Percentiles rank a stretch among this genome's conserved stretches.
Evolutionary conservation across 2,329 filamentous ascomycete species (phyloP).

Genomic region (Fusarium verrucosum): DNA sequence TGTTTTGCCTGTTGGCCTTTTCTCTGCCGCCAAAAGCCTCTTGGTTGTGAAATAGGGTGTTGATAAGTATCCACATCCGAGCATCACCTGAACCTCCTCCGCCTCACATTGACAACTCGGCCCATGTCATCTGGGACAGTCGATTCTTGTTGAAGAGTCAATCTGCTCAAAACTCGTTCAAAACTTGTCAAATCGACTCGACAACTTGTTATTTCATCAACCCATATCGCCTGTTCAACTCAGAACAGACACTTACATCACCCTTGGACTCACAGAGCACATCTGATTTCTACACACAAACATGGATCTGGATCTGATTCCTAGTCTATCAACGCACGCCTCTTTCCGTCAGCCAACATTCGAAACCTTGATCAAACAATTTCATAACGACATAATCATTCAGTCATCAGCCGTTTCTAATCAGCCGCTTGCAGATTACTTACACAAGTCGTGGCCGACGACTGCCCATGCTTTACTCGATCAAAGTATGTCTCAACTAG

Average conservation of each 20-base stretch:
- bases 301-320: constrained; percentile 14
- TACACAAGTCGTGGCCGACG: constrained; percentile 39
- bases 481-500: constrained; percentile 42
- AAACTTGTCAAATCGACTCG: background rate
- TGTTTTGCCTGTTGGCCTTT: background rate
- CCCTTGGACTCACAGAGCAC: constrained; percentile 3
- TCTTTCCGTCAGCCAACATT: constrained; percentile 16
- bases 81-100: constrained; percentile 33
- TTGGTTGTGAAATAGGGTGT: constrained; percentile 12
- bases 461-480: constrained; percentile 40
- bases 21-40: constrained; percentile 1
- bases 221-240: background rate
- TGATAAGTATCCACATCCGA: constrained; percentile 36
- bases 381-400: constrained; percentile 46
- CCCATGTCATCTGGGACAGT: constrained; percentile 30
- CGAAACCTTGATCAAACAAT: constrained; percentile 29
- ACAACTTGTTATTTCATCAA: background rate
- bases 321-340: constrained; percentile 24
- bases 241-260: background rate
- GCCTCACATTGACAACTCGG: constrained; percentile 32
- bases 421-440: constrained; percentile 42
- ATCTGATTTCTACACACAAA: background rate
- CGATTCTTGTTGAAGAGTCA: background rate
- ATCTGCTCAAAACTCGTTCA: background rate
- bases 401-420: constrained; percentile 45